A percentile compares a stretch with the other conserved stretches of the same genome.
These are phyloP conservation scores for Rhodosporidiobolus odoratus DNA, from an alignment of 768 basidiomycete genomes.

Conservation along the genomic window DNA sequence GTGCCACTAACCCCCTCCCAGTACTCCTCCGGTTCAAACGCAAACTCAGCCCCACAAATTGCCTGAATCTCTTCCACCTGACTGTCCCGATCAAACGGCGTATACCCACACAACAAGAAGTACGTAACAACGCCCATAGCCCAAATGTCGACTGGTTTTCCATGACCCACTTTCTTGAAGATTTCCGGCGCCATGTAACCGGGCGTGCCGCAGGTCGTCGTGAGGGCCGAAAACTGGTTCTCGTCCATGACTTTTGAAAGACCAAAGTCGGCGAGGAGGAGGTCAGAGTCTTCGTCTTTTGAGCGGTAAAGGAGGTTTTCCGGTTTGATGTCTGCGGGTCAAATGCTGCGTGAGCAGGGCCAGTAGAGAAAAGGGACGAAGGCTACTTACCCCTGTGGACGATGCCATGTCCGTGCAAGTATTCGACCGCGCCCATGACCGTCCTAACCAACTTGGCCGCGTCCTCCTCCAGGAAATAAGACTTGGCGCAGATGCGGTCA, in stretches of 20 bases:
- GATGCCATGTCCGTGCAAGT: slow-evolving; percentile 85
- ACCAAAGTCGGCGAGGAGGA: slow-evolving; percentile 97
- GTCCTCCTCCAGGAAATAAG: slow-evolving; percentile 87
- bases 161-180: slow-evolving; percentile 63
- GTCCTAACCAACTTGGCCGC: slow-evolving; percentile 82
- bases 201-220: slow-evolving; percentile 89
- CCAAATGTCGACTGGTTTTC: slow-evolving; percentile 51
- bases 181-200: slow-evolving; percentile 55
- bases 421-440: slow-evolving; percentile 77
- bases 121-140: slow-evolving; percentile 97
- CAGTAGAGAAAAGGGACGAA: background rate
- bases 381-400: slow-evolving; percentile 62
- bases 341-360: background rate
- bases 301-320: slow-evolving; percentile 95
- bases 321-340: slow-evolving; percentile 70
- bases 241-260: slow-evolving; percentile 78
- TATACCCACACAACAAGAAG: slow-evolving; percentile 88
- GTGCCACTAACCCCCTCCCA: slow-evolving; percentile 63
- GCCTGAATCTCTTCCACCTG: slow-evolving; percentile 81
- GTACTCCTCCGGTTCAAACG: slow-evolving; percentile 75
- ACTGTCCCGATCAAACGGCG: slow-evolving; percentile 85
- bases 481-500: slow-evolving; percentile 94
- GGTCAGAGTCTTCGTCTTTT: slow-evolving; percentile 79
- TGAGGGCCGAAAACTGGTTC: slow-evolving; percentile 76
- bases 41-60: slow-evolving; percentile 86